Conservation (phyloP, 2,329 filamentous ascomycete genomes). For the Elsinoe fawcettii region DNA sequence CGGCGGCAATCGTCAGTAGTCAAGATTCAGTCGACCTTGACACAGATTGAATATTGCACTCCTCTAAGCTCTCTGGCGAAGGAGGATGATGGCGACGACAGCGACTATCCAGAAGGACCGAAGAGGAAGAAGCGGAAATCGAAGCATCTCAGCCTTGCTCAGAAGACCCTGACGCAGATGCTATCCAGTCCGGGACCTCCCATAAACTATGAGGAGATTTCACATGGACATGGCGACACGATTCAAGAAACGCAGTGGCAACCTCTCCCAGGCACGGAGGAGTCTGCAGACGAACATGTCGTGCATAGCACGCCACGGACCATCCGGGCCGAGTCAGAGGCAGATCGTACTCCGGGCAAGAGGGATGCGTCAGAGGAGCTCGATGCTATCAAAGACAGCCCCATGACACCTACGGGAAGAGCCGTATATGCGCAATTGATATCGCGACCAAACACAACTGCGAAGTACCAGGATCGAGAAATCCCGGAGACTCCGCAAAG, state of each 20-base stretch:
- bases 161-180: constrained; percentile 12
- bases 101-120: constrained; percentile 1
- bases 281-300: not conserved
- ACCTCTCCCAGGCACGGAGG: not conserved
- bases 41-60: constrained; percentile 10
- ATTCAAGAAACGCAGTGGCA: constrained; percentile 11
- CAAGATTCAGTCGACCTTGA: constrained; percentile 8
- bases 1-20: not conserved
- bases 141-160: not conserved
- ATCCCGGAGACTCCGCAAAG: constrained; percentile 19
- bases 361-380: not conserved
- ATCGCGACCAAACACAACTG: not conserved
- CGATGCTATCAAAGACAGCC: constrained; percentile 11
- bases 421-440: not conserved
- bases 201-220: not conserved
- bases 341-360: not conserved
- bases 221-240: not conserved
- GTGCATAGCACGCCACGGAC: not conserved
- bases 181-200: not conserved
- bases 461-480: constrained; percentile 10
- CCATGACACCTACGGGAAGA: not conserved
- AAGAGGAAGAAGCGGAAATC: not conserved
- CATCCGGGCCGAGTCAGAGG: not conserved
- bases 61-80: not conserved
- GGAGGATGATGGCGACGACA: not conserved